Base-by-base conservation (phyloP, 208 protist species). In the Crithidia brevicula region DNA sequence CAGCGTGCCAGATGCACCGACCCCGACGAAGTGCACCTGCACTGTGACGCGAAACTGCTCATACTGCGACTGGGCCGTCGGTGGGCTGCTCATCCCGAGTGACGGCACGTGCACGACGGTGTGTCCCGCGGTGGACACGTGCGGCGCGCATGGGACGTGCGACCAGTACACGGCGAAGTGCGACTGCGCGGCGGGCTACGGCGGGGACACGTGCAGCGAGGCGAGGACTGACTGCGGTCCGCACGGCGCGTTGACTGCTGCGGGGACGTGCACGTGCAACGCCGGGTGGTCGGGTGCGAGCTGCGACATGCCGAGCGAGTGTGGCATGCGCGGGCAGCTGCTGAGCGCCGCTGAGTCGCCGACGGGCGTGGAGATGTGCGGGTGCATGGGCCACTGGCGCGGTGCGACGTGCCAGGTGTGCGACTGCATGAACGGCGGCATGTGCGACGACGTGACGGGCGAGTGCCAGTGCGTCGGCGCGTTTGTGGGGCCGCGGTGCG, bases 401-500 rank as follows among this genome's bases (percentile, higher is more conserved):
- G 81, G 81, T 28, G 30, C 47, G 36, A 72, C 50, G 22, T 87
- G 77, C 57, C 60, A 83, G 60, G 62, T 83, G 52, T 87, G 82
- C 63, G 82, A 81, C 59, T 87, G 82, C 67, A 28, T 49, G 49
- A 83, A 83, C 67, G 77, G 77, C 36, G 82, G 82, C 42, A 83
- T 80, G 72, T 83, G 82, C 53, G 51, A 69, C 62, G 25, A 25
- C 23, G 45, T 54, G 25, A 77, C 46, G 13, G 77, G 77, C 47
- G 30, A 52, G 66, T 87, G 82, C 58, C 36, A 46, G 46, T 87
- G 82, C 63, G 50, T 63, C 6, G 82, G 82, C 25, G 57, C 69
- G 20, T 87, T 79, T 46, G 70, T 60, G 18, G 82, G 77, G 36
- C 63, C 65, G 42, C 82, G 75, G 43, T 87, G 82, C 56, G 67